Conservation (phyloP, 2,329 filamentous ascomycete genomes). For the Graphilbum fragrans region DNA sequence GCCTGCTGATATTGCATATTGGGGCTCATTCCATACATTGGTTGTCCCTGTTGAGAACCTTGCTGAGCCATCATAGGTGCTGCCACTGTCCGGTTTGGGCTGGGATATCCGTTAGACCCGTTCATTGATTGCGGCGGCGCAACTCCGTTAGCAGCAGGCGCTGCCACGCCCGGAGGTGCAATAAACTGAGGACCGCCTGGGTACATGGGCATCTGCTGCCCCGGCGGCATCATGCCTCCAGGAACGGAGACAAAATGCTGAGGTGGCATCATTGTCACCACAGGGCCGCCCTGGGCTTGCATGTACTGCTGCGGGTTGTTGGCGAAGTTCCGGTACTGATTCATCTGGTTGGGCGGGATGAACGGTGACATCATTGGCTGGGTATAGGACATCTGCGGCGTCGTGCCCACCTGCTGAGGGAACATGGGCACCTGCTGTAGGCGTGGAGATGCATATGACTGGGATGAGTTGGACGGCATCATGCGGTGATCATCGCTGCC, state of each 20-base stretch:
- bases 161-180: conserved; percentile 31
- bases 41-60: conserved; percentile 84
- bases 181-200: conserved; percentile 57
- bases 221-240: conserved; percentile 55
- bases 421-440: conserved; percentile 62
- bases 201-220: conserved; percentile 73
- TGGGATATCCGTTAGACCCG: conserved; percentile 71
- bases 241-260: conserved; percentile 61
- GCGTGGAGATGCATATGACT: conserved; percentile 77
- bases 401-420: conserved; percentile 53
- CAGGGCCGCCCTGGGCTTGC: conserved; percentile 55
- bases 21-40: conserved; percentile 64
- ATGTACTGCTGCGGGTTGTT: conserved; percentile 65
- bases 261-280: conserved; percentile 79
- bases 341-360: conserved; percentile 61
- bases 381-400: conserved; percentile 57
- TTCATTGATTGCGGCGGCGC: conserved; percentile 44
- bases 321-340: conserved; percentile 57
- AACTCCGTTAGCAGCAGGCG: conserved; percentile 1
- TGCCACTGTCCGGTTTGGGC: conserved; percentile 57
- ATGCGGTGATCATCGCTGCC: conserved; percentile 67
- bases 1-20: conserved; percentile 65
- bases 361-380: conserved; percentile 62
- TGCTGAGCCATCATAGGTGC: conserved; percentile 93
- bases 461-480: conserved; percentile 73